Percentiles rank a stretch among this genome's conserved stretches.
These are phyloP conservation scores for Naganishia liquefaciens DNA, from an alignment of 1,284 basidiomycete genomes.

Conservation along the genomic window DNA sequence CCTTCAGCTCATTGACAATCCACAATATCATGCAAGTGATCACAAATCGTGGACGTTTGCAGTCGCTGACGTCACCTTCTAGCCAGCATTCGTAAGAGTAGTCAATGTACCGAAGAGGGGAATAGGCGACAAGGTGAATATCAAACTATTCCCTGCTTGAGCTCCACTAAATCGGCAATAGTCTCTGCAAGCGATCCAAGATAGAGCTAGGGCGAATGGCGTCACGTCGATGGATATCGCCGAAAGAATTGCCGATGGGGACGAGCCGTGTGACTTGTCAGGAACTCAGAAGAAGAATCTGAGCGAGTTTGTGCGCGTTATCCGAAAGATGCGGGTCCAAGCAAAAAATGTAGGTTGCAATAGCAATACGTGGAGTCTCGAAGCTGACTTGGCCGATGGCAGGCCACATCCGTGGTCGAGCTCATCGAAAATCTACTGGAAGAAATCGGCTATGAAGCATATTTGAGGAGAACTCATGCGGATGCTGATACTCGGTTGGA, in stretches of 20 bases:
- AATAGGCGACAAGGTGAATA: constrained; percentile 76
- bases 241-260: constrained; percentile 64
- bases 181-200: constrained; percentile 65
- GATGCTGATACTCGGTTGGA: constrained; percentile 80
- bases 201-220: constrained; percentile 60
- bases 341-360: constrained; percentile 59
- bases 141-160: not conserved
- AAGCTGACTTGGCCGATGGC: not conserved
- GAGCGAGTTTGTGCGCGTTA: constrained; percentile 62
- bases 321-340: constrained; percentile 61
- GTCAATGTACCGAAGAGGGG: constrained; percentile 74
- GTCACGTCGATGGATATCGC: constrained; percentile 64
- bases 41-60: not conserved
- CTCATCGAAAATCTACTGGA: constrained; percentile 66
- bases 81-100: constrained; percentile 73
- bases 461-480: constrained; percentile 68
- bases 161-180: constrained; percentile 40
- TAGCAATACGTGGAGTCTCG: not conserved
- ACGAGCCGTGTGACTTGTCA: constrained; percentile 64
- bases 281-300: constrained; percentile 65
- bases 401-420: constrained; percentile 66
- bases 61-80: not conserved
- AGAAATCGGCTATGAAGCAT: constrained; percentile 66
- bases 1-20: constrained; percentile 80
- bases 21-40: constrained; percentile 60